Evolutionary conservation across 179 eudicot species (phyloP), one percentile per base, ranked within the genome.

Genomic region (Silene noctiflora): DNA sequence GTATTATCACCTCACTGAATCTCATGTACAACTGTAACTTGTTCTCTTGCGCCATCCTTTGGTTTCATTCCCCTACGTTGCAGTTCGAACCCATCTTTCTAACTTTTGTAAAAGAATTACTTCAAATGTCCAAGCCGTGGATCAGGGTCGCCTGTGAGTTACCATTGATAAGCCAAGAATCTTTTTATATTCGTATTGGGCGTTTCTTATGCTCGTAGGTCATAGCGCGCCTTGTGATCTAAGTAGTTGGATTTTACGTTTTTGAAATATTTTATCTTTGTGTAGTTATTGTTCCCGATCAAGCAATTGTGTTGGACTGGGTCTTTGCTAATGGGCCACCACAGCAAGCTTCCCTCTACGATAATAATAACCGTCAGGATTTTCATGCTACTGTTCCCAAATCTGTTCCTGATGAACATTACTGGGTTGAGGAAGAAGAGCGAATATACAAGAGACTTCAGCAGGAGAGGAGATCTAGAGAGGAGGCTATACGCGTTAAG

Each of bases 271-370:
- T 55, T 55, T 4, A 46, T 67, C 53, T 71, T 81, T 86, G 46
- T 81, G 72, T 78, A 96, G 99, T 96, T 82, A 78, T 77, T 80
- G 86, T 96, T 69, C 99, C 99, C 76, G 88, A 88, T 79, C 84
- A 80, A 77, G 98, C 99, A 55, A 63, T 85, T 75, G 85, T 88
- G 51, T 84, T 96, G 93, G 96, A 93, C 86, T 96, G 99, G 98
- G 99, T 96, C 81, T 86, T 96, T 75, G 93, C 99, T 77, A 86
- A 96, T 81, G 98, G 99, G 71, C 94, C 96, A 71, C 99, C 98
- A 55, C 85, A 91, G 83, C 81, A 82, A 55, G 98, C 99, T 69
- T 73, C 74, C 74, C 53, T 85, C 29, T 93, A 91, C 72, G 99
- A 96, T 84, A 96, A 96, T 82, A 96, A 96, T 76, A 65, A 67